A percentile compares a stretch with the other conserved stretches of the same genome.
Evolutionary conservation across 1,284 basidiomycete species (phyloP).

Genomic region (Malassezia globosa): DNA sequence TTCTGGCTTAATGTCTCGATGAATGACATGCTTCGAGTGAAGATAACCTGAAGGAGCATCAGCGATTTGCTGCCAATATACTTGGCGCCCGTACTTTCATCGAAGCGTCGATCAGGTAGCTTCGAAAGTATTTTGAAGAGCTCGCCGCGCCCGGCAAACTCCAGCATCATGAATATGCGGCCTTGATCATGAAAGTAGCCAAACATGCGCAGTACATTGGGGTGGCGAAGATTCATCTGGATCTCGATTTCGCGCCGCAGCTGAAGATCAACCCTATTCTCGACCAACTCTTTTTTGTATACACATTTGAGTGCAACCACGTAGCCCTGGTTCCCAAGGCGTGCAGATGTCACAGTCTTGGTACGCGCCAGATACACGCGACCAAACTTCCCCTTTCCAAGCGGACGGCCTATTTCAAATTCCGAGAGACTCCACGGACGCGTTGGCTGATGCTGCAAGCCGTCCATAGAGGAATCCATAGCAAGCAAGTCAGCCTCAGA

Average conservation of each 20-base stretch:
- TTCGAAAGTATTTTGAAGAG: constrained; percentile 89
- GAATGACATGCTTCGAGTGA: constrained; percentile 92
- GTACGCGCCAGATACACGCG: constrained; percentile 98
- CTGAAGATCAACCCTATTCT: constrained; percentile 63
- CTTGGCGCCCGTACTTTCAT: constrained; percentile 70
- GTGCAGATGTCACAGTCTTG: constrained; percentile 9
- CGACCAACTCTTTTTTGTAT: constrained; percentile 89
- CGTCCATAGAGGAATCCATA: constrained; percentile 19
- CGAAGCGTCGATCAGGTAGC: constrained; percentile 59
- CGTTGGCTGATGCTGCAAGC: constrained; percentile 28
- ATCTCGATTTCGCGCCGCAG: constrained; percentile 96
- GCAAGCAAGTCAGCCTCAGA: constrained; percentile 10
- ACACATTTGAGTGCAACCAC: constrained; percentile 94
- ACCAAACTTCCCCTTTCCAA: constrained; percentile 97
- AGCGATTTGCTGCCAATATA: constrained; percentile 98
- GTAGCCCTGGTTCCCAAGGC: constrained; percentile 51
- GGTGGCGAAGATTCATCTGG: constrained; percentile 89
- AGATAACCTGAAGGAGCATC: constrained; percentile 87
- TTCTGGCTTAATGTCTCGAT: constrained; percentile 98
- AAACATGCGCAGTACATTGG: constrained; percentile 82
- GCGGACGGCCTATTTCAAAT: constrained; percentile 87
- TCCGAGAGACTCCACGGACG: constrained; percentile 64
- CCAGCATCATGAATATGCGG: constrained; percentile 93
- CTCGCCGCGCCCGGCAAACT: constrained; percentile 90
- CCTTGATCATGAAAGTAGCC: constrained; percentile 97